Base-by-base conservation (phyloP, 768 basidiomycete species). In the Mycena latifolia region DNA sequence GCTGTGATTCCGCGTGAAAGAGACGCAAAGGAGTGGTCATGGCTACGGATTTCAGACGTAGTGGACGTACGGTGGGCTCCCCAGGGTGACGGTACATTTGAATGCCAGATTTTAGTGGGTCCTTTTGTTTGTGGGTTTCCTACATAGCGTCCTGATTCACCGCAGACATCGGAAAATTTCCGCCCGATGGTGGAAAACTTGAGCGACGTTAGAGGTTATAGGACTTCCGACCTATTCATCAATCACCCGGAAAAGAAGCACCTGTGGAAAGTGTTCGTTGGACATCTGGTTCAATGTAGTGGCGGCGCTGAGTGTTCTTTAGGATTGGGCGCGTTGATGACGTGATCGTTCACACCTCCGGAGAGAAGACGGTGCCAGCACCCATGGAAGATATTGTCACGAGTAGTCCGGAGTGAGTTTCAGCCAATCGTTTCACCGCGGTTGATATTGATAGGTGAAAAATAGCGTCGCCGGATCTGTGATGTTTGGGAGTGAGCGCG, bases 401-500 rank as follows among this genome's bases (percentile, higher is more conserved):
- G 15, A 72, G 70, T 57, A 74, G 71, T 35, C 65, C 73, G 6
- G 45, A 47, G 74, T 50, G 48, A 50, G 25, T 18, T 12, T 47
- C 27, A 22, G 22, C 27, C 27, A 28, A 17, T 6, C 18, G 24
- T 14, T 27, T 14, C 20, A 9, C 17, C 41, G 18, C 41, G 41
- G 6, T 22, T n/a, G 14, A n/a, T 6, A 43, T 20, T n/a, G 3
- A 20, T 43, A 43, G n/a, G 20, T 20, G 31, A 12, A 15, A 12
- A 28, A 46, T 14, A 77, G 76, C 5, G 67, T 84, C 15, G 63
- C 71, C 1, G 78, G 76, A 4, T 76, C 74, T 0, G 69, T 81
- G 18, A 79, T 85, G 72, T 85, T 85, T 62, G 82, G 82, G 20
- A 72, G 77, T 7, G 76, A 70, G 12, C 78, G 74, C 20, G 62